Conservation (phyloP, 2,329 filamentous ascomycete species). For the Alternaria arborescens region DNA sequence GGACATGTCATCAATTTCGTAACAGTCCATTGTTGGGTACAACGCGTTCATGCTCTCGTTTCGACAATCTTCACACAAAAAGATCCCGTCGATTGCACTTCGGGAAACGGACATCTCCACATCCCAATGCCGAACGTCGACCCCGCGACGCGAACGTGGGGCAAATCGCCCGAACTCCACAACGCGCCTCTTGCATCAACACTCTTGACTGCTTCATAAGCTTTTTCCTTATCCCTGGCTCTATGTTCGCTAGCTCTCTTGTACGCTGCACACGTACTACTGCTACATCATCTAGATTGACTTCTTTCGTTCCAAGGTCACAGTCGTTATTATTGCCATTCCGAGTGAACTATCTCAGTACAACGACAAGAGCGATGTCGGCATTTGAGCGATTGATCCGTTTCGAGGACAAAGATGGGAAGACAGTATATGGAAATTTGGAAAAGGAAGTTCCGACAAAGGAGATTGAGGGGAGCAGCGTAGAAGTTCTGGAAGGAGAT, state of each 20-base stretch:
- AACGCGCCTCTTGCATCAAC: conserved; percentile 1
- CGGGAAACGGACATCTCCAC: background rate
- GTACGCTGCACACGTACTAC: conserved; percentile 5
- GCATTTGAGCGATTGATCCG: conserved; percentile 47
- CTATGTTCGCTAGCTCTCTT: conserved; percentile 10
- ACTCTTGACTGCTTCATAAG: background rate
- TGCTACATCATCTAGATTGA: background rate
- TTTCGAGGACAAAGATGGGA: conserved; percentile 42
- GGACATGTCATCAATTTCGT: no score
- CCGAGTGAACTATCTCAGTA: conserved; percentile 1
- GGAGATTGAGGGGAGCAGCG: conserved; percentile 43
- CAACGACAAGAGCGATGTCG: conserved; percentile 25
- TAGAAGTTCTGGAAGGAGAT: conserved; percentile 42
- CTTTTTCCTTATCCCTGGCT: conserved; percentile 4
- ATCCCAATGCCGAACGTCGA: conserved; percentile 16
- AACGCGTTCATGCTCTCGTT: background rate
- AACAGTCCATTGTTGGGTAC: background rate
- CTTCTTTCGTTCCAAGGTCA: background rate
- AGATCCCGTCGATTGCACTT: background rate
- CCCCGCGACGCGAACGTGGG: conserved; percentile 20
- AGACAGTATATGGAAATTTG: conserved; percentile 44
- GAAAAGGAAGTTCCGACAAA: conserved; percentile 38
- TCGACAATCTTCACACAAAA: background rate
- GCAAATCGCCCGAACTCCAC: conserved; percentile 7
- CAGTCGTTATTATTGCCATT: background rate